phyloP scores from a whole-genome alignment of 768 basidiomycete genomes.

The Lenzites betulinus region DNA sequence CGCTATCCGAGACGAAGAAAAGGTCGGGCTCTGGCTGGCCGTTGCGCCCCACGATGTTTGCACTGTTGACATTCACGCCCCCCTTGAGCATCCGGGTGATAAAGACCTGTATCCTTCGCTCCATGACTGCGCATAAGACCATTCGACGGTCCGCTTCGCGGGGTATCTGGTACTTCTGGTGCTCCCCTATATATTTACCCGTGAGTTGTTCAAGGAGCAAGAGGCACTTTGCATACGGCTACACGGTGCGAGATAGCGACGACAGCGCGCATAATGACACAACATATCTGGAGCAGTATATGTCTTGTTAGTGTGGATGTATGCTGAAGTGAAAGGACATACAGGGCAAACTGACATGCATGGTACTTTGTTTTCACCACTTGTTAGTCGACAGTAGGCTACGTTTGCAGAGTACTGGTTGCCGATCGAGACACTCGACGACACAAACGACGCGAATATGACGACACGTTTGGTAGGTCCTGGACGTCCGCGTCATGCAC shows the following conservation, averaged over 20 bases:
- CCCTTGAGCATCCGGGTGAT: background rate
- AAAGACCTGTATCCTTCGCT: background rate
- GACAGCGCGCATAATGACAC: too few relatives aligned
- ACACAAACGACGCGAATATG: too few relatives aligned
- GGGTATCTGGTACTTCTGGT: constrained; percentile 17
- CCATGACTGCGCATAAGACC: constrained; percentile 14
- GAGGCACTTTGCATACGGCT: too few relatives aligned
- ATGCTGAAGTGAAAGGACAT: constrained; percentile 18
- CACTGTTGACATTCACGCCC: constrained; percentile 8
- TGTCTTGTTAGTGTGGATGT: too few relatives aligned
- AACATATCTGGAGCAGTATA: too few relatives aligned
- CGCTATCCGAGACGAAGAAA: constrained; percentile 33
- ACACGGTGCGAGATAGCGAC: too few relatives aligned
- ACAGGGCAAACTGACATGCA: background rate
- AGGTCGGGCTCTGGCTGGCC: constrained; percentile 34
- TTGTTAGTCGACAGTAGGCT: too few relatives aligned
- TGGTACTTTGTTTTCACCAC: background rate
- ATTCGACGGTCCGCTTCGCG: constrained; percentile 11
- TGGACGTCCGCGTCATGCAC: too few relatives aligned
- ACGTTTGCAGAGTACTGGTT: too few relatives aligned
- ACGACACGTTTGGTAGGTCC: too few relatives aligned
- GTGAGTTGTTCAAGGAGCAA: background rate
- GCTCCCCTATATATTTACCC: background rate
- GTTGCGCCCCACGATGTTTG: constrained; percentile 26
- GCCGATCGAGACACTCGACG: too few relatives aligned